Percentiles rank a stretch among this genome's conserved stretches.
Evolutionary conservation across 768 basidiomycete species (phyloP).

Genomic region (Mycena latifolia): DNA sequence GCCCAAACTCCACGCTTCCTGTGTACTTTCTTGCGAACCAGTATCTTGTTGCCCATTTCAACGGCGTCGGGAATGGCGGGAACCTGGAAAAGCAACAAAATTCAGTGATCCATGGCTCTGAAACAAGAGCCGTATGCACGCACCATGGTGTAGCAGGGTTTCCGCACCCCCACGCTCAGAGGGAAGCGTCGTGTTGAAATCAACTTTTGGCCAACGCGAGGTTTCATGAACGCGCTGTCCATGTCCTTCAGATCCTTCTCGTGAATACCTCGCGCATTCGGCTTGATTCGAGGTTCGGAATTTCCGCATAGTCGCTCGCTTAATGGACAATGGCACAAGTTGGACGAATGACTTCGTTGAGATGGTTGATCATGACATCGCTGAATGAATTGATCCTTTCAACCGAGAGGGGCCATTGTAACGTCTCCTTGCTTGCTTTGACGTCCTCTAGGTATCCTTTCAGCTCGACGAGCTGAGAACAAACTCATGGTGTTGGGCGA

Average conservation of each 20-base stretch:
- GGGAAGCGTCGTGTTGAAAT: slow-evolving; percentile 22
- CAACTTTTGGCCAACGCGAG: slow-evolving; percentile 9
- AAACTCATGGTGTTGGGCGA: slow-evolving; percentile 39
- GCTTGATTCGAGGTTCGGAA: slow-evolving; percentile 22
- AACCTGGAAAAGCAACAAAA: background rate
- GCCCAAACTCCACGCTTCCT: slow-evolving; percentile 24
- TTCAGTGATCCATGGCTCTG: too few relatives aligned
- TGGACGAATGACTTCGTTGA: slow-evolving; percentile 7
- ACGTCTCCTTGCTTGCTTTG: slow-evolving; percentile 6
- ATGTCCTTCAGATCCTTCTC: slow-evolving; percentile 29
- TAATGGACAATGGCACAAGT: background rate
- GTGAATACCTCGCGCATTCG: slow-evolving; percentile 25
- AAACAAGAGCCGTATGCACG: too few relatives aligned
- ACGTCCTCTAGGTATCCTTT: slow-evolving; percentile 32
- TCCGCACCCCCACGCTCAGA: slow-evolving; percentile 21
- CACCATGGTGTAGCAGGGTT: slow-evolving; percentile 27
- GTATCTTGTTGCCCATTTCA: slow-evolving; percentile 23
- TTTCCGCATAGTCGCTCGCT: slow-evolving; percentile 1
- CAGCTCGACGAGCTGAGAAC: slow-evolving; percentile 28
- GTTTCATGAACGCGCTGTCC: slow-evolving; percentile 25
- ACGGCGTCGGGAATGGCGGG: slow-evolving; percentile 21
- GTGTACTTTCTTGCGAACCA: slow-evolving; percentile 26
- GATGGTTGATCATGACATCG: slow-evolving; percentile 22
- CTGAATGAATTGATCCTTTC: slow-evolving; percentile 22
- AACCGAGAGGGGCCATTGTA: slow-evolving; percentile 20